A percentile compares a stretch with the other conserved stretches of the same genome.
Conservation (phyloP, 2,329 filamentous ascomycete species). For the Teratosphaeria zuluensis region DNA sequence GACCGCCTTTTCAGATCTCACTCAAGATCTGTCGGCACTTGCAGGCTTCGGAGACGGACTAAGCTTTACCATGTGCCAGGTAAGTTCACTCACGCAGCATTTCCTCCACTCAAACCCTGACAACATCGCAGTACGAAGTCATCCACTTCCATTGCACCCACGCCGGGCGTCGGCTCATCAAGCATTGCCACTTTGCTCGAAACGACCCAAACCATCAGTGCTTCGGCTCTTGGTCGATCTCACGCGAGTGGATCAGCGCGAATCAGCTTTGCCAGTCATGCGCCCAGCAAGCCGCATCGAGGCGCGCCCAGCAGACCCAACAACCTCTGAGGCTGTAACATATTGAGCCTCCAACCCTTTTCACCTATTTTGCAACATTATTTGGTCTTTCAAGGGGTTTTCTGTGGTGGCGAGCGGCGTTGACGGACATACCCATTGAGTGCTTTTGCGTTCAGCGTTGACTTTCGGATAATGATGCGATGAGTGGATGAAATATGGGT, state of each 20-base stretch:
- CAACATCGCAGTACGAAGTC: slow-evolving; percentile 51
- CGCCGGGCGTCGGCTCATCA: slow-evolving; percentile 49
- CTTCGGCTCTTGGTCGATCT: slow-evolving; percentile 55
- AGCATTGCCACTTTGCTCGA: slow-evolving; percentile 65
- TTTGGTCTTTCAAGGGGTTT: slow-evolving; percentile 1
- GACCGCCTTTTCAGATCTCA: background rate
- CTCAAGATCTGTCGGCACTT: background rate
- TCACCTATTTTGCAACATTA: background rate
- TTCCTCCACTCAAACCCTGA: background rate
- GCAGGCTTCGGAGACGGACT: background rate
- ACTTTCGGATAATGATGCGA: background rate
- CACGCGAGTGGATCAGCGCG: slow-evolving; percentile 50
- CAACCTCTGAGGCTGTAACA: slow-evolving; percentile 3
- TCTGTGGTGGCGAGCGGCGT: slow-evolving; percentile 8
- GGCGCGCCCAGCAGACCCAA: slow-evolving; percentile 18
- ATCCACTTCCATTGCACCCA: slow-evolving; percentile 59
- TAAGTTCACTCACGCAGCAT: slow-evolving; percentile 4
- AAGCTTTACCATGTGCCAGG: slow-evolving; percentile 19
- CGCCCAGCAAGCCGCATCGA: slow-evolving; percentile 15
- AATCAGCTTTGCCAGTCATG: slow-evolving; percentile 41
- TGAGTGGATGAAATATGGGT: background rate
- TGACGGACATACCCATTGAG: slow-evolving; percentile 23
- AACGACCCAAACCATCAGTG: slow-evolving; percentile 63
- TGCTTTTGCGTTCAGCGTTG: slow-evolving; percentile 11
- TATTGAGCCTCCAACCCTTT: background rate